These are phyloP conservation scores for Heliophila coronopifolia DNA, from an alignment of 441 rosid species.

Conservation along the genomic window DNA sequence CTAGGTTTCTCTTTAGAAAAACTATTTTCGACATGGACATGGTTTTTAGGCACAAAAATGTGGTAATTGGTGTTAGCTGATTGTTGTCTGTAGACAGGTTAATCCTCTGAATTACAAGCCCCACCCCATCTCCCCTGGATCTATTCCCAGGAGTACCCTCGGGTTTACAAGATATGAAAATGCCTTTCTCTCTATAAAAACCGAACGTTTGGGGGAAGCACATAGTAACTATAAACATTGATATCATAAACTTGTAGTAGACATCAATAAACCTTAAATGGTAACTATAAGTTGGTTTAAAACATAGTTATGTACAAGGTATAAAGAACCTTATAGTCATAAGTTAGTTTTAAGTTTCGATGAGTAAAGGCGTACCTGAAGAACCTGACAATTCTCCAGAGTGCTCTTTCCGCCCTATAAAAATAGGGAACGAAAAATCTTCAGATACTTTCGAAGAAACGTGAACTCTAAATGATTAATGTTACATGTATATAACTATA, in stretches of 20 bases:
- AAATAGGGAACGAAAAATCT: not conserved
- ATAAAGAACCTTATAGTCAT: not conserved
- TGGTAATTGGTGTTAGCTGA: too few relatives aligned
- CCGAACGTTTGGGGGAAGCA: too few relatives aligned
- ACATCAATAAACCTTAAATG: not conserved
- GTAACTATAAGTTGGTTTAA: not conserved
- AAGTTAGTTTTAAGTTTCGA: not conserved
- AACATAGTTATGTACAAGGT: not conserved
- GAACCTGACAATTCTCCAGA: slow-evolving; percentile 83
- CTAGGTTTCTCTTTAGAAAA: too few relatives aligned
- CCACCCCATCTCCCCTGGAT: not conserved
- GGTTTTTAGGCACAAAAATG: too few relatives aligned
- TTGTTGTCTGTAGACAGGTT: not conserved
- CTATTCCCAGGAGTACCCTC: not conserved
- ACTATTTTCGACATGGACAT: too few relatives aligned
- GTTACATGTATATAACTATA: not conserved
- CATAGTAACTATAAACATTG: slow-evolving; percentile 1
- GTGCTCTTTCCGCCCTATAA: slow-evolving; percentile 86
- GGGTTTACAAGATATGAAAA: too few relatives aligned
- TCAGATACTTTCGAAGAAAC: slow-evolving; percentile 8
- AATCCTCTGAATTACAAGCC: not conserved
- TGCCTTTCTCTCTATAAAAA: too few relatives aligned
- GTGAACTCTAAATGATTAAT: not conserved
- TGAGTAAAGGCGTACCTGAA: slow-evolving; percentile 47
- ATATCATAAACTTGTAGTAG: not conserved